Evolutionary conservation across 2,329 filamentous ascomycete genomes (phyloP).

Genomic region (Verticillium zaregamsianum): DNA sequence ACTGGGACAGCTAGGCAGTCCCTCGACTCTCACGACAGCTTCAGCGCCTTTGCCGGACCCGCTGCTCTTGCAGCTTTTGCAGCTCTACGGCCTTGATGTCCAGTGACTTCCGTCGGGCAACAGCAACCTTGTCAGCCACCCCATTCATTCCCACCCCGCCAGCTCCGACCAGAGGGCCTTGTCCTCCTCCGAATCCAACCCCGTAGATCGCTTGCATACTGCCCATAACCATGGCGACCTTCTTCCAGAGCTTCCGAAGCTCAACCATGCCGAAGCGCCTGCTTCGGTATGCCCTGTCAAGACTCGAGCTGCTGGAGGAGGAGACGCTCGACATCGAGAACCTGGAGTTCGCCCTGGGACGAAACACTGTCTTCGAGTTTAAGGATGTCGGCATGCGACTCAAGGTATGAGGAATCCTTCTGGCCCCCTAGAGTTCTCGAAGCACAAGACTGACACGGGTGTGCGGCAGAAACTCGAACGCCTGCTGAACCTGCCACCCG

Average conservation of each 20-base stretch:
- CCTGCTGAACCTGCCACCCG: slow-evolving; percentile 68
- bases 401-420: slow-evolving; percentile 48
- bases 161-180: neutral
- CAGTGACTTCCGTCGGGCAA: neutral
- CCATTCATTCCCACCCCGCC: neutral
- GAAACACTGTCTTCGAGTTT: slow-evolving; percentile 78
- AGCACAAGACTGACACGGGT: neutral
- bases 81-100: neutral
- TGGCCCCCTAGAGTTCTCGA: too few species aligned
- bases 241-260: slow-evolving; percentile 60
- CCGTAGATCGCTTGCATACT: neutral
- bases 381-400: slow-evolving; percentile 79
- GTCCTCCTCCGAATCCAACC: neutral
- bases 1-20: neutral
- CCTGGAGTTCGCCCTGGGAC: slow-evolving; percentile 77
- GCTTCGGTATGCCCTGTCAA: slow-evolving; percentile 78
- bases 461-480: slow-evolving; percentile 71
- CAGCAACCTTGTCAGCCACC: neutral
- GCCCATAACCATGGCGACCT: slow-evolving; percentile 58
- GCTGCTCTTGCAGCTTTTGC: neutral
- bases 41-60: neutral
- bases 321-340: slow-evolving; percentile 83
- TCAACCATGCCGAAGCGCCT: slow-evolving; percentile 85
- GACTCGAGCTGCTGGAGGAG: slow-evolving; percentile 82
- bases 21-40: neutral